phyloP scores from a whole-genome alignment of 805 yeast genomes.

The Candida incommunis region DNA sequence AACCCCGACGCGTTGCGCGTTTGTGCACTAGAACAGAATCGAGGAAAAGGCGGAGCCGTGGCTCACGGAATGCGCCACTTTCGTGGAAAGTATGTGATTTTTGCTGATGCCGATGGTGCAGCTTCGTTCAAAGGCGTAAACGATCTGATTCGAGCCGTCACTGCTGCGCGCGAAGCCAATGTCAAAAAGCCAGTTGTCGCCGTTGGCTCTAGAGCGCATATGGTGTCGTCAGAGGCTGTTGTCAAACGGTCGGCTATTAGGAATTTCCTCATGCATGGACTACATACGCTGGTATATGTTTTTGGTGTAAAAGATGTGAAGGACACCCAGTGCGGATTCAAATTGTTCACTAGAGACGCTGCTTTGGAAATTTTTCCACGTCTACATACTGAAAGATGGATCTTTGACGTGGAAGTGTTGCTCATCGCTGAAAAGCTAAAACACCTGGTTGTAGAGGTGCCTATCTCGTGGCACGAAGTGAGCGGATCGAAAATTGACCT shows the following conservation, averaged over 20 bases:
- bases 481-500: conserved; percentile 89
- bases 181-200: conserved; percentile 42
- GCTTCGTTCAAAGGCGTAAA: conserved; percentile 59
- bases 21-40: conserved; percentile 51
- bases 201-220: conserved; percentile 90
- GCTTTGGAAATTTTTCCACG: conserved; percentile 59
- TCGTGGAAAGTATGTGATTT: conserved; percentile 60
- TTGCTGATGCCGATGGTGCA: conserved; percentile 98
- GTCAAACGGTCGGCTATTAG: conserved; percentile 84
- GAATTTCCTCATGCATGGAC: conserved; percentile 83
- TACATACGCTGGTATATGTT: conserved; percentile 71
- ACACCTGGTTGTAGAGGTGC: conserved; percentile 58
- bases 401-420: conserved; percentile 88
- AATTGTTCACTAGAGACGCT: conserved; percentile 67
- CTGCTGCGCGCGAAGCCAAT: conserved; percentile 9
- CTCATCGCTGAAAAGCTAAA: conserved; percentile 61
- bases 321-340: conserved; percentile 97
- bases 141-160: conserved; percentile 33
- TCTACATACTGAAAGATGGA: conserved; percentile 97
- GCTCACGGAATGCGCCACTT: conserved; percentile 75
- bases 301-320: conserved; percentile 79
- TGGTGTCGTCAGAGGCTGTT: conserved; percentile 92
- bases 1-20: conserved; percentile 57
- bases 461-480: conserved; percentile 95
- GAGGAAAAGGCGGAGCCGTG: conserved; percentile 97